Evolutionary conservation across 306 rosid species (phyloP).

Genomic region (Citrullus mucosospermus): DNA sequence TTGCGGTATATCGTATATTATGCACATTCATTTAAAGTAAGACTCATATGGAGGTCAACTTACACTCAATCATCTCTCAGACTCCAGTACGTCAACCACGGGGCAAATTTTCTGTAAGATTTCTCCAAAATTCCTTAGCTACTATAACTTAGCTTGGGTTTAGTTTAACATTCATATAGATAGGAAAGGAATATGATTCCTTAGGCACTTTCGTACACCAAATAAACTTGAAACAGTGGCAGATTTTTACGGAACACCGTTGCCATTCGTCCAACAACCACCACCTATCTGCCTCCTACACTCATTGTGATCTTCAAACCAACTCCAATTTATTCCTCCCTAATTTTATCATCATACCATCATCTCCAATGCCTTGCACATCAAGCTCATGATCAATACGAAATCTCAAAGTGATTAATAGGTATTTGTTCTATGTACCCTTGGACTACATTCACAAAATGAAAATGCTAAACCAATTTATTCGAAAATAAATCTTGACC

Average conservation of each 20-base stretch:
- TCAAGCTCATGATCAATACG: not conserved
- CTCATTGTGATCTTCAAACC: not conserved
- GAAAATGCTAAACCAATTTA: not conserved
- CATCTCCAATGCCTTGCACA: not conserved
- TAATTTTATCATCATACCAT: not conserved
- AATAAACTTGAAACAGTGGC: not conserved
- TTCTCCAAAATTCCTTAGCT: not conserved
- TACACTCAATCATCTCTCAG: not conserved
- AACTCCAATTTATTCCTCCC: not conserved
- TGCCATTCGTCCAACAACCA: not conserved
- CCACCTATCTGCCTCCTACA: not conserved
- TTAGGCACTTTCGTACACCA: not conserved
- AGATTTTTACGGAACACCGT: not conserved
- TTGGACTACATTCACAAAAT: not conserved
- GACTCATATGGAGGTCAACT: not conserved
- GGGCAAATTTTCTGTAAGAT: not conserved
- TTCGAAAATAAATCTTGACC: not conserved
- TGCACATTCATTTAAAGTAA: not conserved
- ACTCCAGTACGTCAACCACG: not conserved
- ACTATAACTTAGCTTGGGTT: not conserved
- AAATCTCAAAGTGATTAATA: not conserved
- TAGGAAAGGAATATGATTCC: not conserved
- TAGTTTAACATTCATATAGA: not conserved
- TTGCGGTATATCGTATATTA: not conserved
- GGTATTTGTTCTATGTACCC: not conserved